Conservation (phyloP, 192 early-diverging fungal genomes). For the Coemansia sp. region DNA sequence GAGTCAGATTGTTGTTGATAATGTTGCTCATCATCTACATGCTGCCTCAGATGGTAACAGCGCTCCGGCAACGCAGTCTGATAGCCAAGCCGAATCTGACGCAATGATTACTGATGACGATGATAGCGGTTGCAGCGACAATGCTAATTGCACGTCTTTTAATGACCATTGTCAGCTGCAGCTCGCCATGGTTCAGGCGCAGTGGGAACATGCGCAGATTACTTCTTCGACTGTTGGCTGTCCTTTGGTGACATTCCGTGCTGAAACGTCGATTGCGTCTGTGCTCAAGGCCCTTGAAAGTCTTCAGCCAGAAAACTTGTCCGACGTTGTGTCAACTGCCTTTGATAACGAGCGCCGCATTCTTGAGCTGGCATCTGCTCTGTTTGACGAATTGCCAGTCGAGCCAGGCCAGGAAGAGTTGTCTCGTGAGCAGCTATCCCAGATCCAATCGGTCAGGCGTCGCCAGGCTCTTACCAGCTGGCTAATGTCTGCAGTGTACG, state of each 20-base stretch:
- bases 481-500: constrained; percentile 60
- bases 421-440: constrained; percentile 9
- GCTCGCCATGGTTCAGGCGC: constrained; percentile 16
- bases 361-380: constrained; percentile 33
- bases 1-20: constrained; percentile 48
- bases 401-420: neutral
- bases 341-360: constrained; percentile 13
- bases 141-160: neutral
- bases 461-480: constrained; percentile 61
- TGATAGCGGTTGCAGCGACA: neutral
- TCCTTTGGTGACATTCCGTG: constrained; percentile 7
- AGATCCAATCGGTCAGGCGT: constrained; percentile 40
- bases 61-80: neutral
- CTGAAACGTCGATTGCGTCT: constrained; percentile 17
- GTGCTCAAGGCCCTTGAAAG: constrained; percentile 2
- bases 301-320: neutral
- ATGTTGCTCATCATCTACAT: constrained; percentile 30
- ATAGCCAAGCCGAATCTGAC: neutral
- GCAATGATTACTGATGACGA: neutral
- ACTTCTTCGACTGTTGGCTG: neutral
- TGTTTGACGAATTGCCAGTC: constrained; percentile 22
- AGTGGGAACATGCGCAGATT: constrained; percentile 27
- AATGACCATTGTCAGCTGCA: constrained; percentile 15
- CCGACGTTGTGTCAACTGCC: neutral
- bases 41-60: constrained; percentile 12